phyloP scores from a whole-genome alignment of 192 early-diverging fungal genomes.

The Chytriomyces sp. region DNA sequence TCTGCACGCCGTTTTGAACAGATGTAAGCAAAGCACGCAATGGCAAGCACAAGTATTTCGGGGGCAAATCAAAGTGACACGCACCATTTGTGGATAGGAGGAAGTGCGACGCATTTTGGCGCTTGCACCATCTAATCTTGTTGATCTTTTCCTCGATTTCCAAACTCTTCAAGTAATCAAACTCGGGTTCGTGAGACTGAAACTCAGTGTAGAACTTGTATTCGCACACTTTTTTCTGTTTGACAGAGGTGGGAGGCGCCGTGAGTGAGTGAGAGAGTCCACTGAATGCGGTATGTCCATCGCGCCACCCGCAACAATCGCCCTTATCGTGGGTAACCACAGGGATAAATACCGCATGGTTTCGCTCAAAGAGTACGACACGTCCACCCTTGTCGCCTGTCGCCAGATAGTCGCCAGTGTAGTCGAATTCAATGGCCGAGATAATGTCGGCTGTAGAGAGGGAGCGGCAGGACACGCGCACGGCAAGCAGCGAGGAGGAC shows the following conservation, averaged over 20 bases:
- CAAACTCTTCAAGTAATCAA: slow-evolving; percentile 98
- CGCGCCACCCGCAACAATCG: neutral
- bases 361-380: slow-evolving; percentile 96
- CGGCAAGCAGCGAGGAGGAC: no score
- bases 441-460: slow-evolving; percentile 99
- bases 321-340: no score
- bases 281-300: neutral
- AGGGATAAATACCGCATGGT: slow-evolving; percentile 80
- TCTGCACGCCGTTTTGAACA: slow-evolving; percentile 54
- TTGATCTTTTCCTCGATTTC: slow-evolving; percentile 99
- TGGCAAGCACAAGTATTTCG: neutral
- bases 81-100: slow-evolving; percentile 95
- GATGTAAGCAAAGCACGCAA: neutral
- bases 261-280: neutral
- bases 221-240: slow-evolving; percentile 96
- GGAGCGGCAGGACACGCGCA: no score
- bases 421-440: slow-evolving; percentile 97
- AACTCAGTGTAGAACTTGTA: slow-evolving; percentile 99
- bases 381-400: slow-evolving; percentile 98
- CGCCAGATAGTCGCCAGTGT: slow-evolving; percentile 94
- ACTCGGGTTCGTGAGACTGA: slow-evolving; percentile 99
- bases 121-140: slow-evolving; percentile 98
- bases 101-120: slow-evolving; percentile 95
- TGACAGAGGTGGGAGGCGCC: neutral
- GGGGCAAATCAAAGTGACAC: neutral